These are phyloP conservation scores for Penicillium alfredii DNA, from an alignment of 495 filamentous ascomycete genomes.

Conservation along the genomic window DNA sequence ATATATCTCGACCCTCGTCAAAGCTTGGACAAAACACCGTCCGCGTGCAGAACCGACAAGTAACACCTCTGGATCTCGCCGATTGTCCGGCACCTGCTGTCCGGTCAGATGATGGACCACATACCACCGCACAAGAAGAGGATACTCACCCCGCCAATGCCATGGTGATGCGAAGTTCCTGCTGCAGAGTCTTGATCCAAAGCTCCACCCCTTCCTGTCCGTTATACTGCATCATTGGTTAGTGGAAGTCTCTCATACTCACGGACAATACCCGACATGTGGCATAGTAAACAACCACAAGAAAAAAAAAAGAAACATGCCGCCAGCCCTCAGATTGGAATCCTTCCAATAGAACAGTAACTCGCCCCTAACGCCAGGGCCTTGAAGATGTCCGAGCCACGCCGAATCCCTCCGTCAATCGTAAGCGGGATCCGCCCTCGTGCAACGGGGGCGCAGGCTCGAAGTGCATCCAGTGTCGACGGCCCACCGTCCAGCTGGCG, in stretches of 20 bases:
- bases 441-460: conserved; percentile 81
- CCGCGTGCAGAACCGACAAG: conserved; percentile 15
- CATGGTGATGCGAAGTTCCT: conserved; percentile 38
- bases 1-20: conserved; percentile 1
- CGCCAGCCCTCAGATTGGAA: conserved; percentile 69
- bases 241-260: no score
- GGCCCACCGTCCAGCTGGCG: conserved; percentile 85
- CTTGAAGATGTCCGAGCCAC: conserved; percentile 91
- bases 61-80: conserved; percentile 18
- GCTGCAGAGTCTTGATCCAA: conserved; percentile 30
- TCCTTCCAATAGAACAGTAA: conserved; percentile 70
- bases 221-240: conserved; percentile 34
- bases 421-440: conserved; percentile 74
- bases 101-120: not conserved
- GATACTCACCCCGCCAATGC: conserved; percentile 30
- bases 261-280: no score
- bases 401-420: conserved; percentile 79
- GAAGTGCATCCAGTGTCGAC: conserved; percentile 76
- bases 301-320: no score
- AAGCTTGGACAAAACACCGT: conserved; percentile 18
- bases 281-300: no score
- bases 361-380: conserved; percentile 83
- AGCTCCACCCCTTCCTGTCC: conserved; percentile 36
- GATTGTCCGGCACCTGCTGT: conserved; percentile 17
- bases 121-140: not conserved